Base-by-base conservation (phyloP, 208 protist species). In the Lotmaria passim region DNA sequence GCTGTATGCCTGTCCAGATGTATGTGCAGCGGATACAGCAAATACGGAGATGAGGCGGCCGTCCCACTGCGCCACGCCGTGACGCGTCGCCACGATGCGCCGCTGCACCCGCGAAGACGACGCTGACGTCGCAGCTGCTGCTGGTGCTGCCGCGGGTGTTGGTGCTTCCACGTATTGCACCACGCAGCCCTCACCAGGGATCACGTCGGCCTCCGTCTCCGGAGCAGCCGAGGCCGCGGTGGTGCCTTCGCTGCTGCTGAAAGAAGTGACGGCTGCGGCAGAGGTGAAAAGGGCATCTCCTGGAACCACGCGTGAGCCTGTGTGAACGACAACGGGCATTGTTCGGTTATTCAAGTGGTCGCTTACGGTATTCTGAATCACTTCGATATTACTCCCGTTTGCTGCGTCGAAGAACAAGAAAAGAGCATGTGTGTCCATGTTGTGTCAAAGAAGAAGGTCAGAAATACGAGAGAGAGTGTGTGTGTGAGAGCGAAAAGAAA, bases 11-110 rank as follows among this genome's bases (percentile, higher is more conserved):
- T 30, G 3, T 4, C 33, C 33, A 2, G 50, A 1, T 15, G 67
- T 41, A 10, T 10, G 48, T 48, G 43, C 55, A 68, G 34, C 0
- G 8, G 50, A 34, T 21, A 59, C 39, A 14, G 69, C 50, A 23
- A 83, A 83, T 11, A 93, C 85, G 0, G 78, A 79, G 19, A 93
- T 76, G 24, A 62, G 61, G 33, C 52, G 62, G n/a, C 79, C 89
- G 28, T 87, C 83, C 87, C 89, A 93, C 79, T 94, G 89, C 26
- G 85, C 86, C 19, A 90, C 61, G 30, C 89, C 89, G 10, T 88
- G 69, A 2, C 73, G 73, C 8, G 75, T 70, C 14, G 89, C 65
- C 6, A 92, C 60, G 31, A 93, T 74, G 24, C 60, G 60, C 3
- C 74, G 81, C 68, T 61, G 44, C 46, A 73, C 60, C 8, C 52